These are phyloP conservation scores for Taphrina wiesneri DNA, from an alignment of 1,139 yeast species.

Conservation along the genomic window DNA sequence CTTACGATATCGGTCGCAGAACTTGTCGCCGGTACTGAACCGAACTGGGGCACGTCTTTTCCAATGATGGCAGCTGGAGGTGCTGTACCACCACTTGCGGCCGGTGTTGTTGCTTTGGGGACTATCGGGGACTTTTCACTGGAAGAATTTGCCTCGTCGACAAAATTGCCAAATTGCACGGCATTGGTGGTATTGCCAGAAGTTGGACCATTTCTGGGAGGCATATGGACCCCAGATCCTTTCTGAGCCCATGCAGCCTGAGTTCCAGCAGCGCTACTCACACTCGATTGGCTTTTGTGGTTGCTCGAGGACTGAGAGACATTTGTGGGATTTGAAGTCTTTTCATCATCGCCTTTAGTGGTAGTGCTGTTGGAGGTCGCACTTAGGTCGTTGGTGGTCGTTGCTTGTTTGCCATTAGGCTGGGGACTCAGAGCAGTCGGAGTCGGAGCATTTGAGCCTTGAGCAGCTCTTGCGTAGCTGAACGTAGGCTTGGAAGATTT, in stretches of 20 bases:
- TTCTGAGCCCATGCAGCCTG: conserved; percentile 11
- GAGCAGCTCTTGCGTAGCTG: conserved; percentile 32
- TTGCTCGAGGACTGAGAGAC: background rate
- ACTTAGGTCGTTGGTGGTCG: conserved; percentile 1
- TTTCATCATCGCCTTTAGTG: background rate
- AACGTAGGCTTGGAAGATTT: conserved; percentile 21
- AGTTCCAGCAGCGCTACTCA: conserved; percentile 1
- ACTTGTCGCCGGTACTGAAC: conserved; percentile 14
- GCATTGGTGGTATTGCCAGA: background rate
- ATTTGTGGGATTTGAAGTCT: background rate
- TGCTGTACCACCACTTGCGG: conserved; percentile 28
- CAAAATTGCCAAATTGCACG: conserved; percentile 27
- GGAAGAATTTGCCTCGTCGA: conserved; percentile 3
- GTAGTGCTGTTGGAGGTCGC: background rate
- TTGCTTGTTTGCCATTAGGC: conserved; percentile 10
- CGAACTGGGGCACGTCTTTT: conserved; percentile 28
- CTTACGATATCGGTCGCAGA: background rate
- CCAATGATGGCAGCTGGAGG: conserved; percentile 18
- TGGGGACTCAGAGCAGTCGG: conserved; percentile 21
- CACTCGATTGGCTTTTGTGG: conserved; percentile 7
- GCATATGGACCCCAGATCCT: conserved; percentile 28
- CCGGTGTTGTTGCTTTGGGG: background rate
- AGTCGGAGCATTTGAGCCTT: conserved; percentile 14
- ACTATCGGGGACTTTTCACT: conserved; percentile 6
- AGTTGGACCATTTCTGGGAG: conserved; percentile 12